Evolutionary conservation across 495 filamentous ascomycete species (phyloP).

Genomic region (Clohesyomyces aquaticus): DNA sequence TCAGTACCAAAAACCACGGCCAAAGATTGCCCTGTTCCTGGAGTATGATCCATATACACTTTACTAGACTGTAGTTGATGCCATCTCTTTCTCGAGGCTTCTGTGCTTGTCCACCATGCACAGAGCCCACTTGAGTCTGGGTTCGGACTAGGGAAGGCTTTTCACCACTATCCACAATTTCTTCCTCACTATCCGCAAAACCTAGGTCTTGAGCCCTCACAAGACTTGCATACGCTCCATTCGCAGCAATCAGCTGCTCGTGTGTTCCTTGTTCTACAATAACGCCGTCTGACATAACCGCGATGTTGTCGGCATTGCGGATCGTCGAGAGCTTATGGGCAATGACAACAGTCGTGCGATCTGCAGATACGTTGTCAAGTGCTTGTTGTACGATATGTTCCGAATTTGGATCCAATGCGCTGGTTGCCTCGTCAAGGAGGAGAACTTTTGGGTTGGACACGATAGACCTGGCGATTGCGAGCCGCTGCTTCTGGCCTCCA

Average conservation of each 20-base stretch:
- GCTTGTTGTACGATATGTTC: constrained; percentile 95
- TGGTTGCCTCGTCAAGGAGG: constrained; percentile 92
- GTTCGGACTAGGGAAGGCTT: constrained; percentile 22
- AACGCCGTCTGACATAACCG: constrained; percentile 81
- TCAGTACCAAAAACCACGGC: constrained; percentile 12
- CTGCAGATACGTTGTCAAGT: constrained; percentile 82
- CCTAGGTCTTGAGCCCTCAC: constrained; percentile 36
- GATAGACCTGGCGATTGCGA: constrained; percentile 84
- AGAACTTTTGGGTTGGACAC: constrained; percentile 95
- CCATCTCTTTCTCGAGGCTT: constrained; percentile 4
- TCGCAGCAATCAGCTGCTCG: constrained; percentile 64
- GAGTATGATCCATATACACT: constrained; percentile 32
- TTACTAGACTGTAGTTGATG: constrained; percentile 23
- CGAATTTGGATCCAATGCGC: constrained; percentile 89
- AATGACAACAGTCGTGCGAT: constrained; percentile 93
- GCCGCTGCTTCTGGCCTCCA: constrained; percentile 95
- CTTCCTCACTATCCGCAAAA: constrained; percentile 7
- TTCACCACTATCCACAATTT: constrained; percentile 5
- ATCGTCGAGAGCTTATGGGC: constrained; percentile 95
- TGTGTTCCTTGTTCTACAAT: constrained; percentile 90
- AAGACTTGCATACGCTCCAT: constrained; percentile 60
- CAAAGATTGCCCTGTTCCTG: constrained; percentile 22
- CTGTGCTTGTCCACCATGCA: neutral
- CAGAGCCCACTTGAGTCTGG: constrained; percentile 11
- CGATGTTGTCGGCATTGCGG: constrained; percentile 91